These are phyloP conservation scores for Amauroascus verrucosus DNA, from an alignment of 2,329 filamentous ascomycete genomes.

Conservation along the genomic window DNA sequence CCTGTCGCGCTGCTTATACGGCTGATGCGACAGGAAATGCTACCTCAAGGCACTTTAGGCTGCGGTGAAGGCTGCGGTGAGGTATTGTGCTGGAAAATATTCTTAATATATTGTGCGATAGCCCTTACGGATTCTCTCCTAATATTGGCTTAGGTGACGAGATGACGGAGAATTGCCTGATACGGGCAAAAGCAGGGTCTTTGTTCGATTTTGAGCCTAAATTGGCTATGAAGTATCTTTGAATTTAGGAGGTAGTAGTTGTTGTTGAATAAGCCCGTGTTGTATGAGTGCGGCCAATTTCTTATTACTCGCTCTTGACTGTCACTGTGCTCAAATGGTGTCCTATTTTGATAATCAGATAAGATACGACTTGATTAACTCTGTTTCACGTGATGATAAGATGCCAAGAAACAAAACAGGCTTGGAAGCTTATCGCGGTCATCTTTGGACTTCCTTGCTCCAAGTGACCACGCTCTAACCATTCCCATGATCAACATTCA, in stretches of 20 bases:
- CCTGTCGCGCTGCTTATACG: slow-evolving; percentile 8
- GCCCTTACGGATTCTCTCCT: slow-evolving; percentile 8
- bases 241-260: neutral
- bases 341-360: too few species aligned
- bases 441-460: neutral
- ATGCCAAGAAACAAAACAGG: slow-evolving; percentile 1
- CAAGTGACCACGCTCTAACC: neutral
- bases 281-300: too few species aligned
- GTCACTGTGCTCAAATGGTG: too few species aligned
- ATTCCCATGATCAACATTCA: neutral
- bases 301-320: too few species aligned
- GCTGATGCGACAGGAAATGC: slow-evolving; percentile 1
- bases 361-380: slow-evolving; percentile 11
- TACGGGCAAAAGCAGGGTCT: too few species aligned
- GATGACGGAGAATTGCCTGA: slow-evolving; percentile 9
- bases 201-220: too few species aligned
- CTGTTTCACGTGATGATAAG: too few species aligned
- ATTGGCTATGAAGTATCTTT: too few species aligned
- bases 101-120: slow-evolving; percentile 7
- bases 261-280: too few species aligned
- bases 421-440: slow-evolving; percentile 4
- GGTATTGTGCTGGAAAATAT: slow-evolving; percentile 9
- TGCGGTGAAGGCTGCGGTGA: slow-evolving; percentile 8
- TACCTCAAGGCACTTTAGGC: slow-evolving; percentile 6
- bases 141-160: slow-evolving; percentile 5